Evolutionary conservation across 1,284 basidiomycete species (phyloP).

Genomic region (Wolfiporia cocos): DNA sequence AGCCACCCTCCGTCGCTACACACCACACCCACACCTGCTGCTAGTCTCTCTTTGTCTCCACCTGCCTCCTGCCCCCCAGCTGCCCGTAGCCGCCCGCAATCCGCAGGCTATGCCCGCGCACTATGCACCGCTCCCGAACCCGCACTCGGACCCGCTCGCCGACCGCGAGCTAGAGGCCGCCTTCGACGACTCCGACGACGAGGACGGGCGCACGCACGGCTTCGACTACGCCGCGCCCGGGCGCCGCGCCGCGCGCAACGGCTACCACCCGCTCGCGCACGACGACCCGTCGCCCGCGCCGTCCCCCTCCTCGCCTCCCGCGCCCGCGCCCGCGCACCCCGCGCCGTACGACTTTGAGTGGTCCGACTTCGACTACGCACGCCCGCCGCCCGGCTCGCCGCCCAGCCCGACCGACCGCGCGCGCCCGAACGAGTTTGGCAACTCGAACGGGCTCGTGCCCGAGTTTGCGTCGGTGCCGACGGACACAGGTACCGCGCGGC

Average conservation of each 20-base stretch:
- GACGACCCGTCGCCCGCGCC: slow-evolving; percentile 27
- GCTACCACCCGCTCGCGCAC: slow-evolving; percentile 38
- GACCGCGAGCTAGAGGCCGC: slow-evolving; percentile 70
- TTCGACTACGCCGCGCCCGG: slow-evolving; percentile 19
- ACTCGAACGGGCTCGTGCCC: slow-evolving; percentile 78
- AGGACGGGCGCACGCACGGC: slow-evolving; percentile 38
- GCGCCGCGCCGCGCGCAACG: slow-evolving; percentile 46
- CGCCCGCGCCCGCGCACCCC: slow-evolving; percentile 22
- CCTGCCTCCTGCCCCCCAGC: not conserved
- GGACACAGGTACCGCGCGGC: slow-evolving; percentile 27
- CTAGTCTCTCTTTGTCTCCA: not conserved
- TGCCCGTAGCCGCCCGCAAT: slow-evolving; percentile 5
- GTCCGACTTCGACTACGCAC: slow-evolving; percentile 66
- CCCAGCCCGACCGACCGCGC: slow-evolving; percentile 59
- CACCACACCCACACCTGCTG: not conserved
- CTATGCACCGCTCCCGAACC: slow-evolving; percentile 67
- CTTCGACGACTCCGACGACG: slow-evolving; percentile 69
- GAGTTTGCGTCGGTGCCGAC: slow-evolving; percentile 33
- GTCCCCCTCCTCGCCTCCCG: slow-evolving; percentile 23
- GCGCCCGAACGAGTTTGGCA: slow-evolving; percentile 67
- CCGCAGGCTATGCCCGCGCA: slow-evolving; percentile 46
- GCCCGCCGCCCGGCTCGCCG: slow-evolving; percentile 82
- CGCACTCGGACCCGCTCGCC: slow-evolving; percentile 43
- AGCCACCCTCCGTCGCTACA: no score
- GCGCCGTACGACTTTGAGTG: slow-evolving; percentile 82